phyloP scores from a whole-genome alignment of 2,329 filamentous ascomycete species.

The Sporothrix schenckii region DNA sequence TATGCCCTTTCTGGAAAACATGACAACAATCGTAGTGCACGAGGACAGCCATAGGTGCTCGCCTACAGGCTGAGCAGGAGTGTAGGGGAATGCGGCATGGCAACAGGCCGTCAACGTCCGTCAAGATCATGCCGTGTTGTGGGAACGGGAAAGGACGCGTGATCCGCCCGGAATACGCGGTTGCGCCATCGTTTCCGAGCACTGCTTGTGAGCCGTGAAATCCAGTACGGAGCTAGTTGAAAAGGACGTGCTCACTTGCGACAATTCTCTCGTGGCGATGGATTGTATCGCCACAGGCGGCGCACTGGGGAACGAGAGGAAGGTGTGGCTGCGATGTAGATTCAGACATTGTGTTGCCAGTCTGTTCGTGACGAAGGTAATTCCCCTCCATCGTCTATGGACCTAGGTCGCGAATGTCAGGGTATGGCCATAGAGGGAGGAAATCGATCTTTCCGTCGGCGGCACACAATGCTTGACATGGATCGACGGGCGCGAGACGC shows the following conservation, averaged over 20 bases:
- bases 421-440: too few species aligned
- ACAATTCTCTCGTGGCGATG: slow-evolving; percentile 15
- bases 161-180: slow-evolving; percentile 15
- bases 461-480: too few species aligned
- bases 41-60: not conserved
- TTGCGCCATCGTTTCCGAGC: not conserved
- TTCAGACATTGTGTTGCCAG: too few species aligned
- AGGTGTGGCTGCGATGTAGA: not conserved
- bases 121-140: not conserved
- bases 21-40: slow-evolving; percentile 25
- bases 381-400: too few species aligned
- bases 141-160: slow-evolving; percentile 19
- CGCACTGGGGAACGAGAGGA: slow-evolving; percentile 1
- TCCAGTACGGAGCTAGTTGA: not conserved
- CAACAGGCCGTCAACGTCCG: not conserved
- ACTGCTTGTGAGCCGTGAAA: not conserved
- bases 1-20: slow-evolving; percentile 8
- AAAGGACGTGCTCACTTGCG: slow-evolving; percentile 6
- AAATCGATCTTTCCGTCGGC: too few species aligned
- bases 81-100: not conserved
- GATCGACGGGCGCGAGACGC: too few species aligned
- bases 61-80: not conserved
- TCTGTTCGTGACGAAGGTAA: too few species aligned
- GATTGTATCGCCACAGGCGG: slow-evolving; percentile 5
- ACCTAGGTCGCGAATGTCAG: too few species aligned